Evolutionary conservation across 352 stramenopile species (phyloP), one percentile per base, ranked within the genome.

Genomic region (Phytophthora pinifolia): DNA sequence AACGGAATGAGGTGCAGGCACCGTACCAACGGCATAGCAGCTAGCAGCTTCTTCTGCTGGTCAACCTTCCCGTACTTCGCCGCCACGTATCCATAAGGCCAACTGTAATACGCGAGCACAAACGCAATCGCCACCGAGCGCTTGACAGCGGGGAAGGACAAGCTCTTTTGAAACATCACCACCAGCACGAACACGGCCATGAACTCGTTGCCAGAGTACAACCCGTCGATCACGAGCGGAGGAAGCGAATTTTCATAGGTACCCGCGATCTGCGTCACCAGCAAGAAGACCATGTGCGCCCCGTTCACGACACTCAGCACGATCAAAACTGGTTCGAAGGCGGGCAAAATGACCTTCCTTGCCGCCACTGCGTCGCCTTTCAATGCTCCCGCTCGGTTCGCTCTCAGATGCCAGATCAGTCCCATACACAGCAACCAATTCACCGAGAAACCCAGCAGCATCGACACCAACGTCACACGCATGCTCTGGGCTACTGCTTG

Each of bases 121-220:
- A 81, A 0, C 7, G 71, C 53, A 9, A 73, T 54, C 12, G 17
- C 25, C 6, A 71, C 20, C 1, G 46, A 54, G 12, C 72, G 74
- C 3, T 59, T 30, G 4, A 85, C 18, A 0, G 72, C 74, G n/a
- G 67, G 60, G 1, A 52, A 9, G 4, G 74, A 82, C 3, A 82
- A 14, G 37, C 69, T 85, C 37, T 85, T 85, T 42, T 82, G 54
- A 22, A 70, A 62, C 53, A 82, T 62, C 17, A 82, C 52, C 9
- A 80, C 46, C 9, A 76, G 22, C 18, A 80, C 54, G 27, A 74
- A 54, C 43, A 67, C 46, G 15, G 80, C 50, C 41, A 59, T 60
- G 47, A 82, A 80, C 37, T 66, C 36, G 15, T 74, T 63, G 1
- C 59, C 69, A 3, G 46, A 57, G 56, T 74, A 76, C 35, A 70